Evolutionary conservation across 169 alveolate genomes (phyloP), one percentile per base, ranked within the genome.

Genomic region (Theileria orientalis): DNA sequence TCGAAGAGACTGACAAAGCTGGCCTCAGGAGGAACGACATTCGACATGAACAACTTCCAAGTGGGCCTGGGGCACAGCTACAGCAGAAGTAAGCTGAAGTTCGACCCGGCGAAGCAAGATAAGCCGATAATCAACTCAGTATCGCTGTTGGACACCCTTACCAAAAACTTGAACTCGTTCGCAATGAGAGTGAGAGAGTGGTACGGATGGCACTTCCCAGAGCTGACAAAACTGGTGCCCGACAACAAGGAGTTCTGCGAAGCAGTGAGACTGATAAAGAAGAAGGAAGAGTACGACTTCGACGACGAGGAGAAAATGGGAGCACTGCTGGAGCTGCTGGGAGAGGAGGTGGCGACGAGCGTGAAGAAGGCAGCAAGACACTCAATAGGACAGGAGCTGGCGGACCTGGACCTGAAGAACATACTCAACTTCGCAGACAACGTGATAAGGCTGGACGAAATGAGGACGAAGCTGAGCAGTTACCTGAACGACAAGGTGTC

Each of bases 141-240:
- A 32, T 99, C 99, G 1, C 86, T 96, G 46, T 86, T 96, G 25
- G 99, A 98, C 83, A 90, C 95, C 56, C 83, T 96, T 56, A 99
- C 97, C 71, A 96, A 96, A 86, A 97, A 96, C 78, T 91, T 97
- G 52, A 97, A 97, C 83, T 87, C 97, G 16, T 96, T 96, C 76
- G 92, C 97, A 68, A 97, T 97, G 99, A 91, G 99, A 83, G 95
- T 96, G 14, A 93, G 96, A 76, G 99, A 97, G 78, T 97, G 99
- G 99, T 98, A 96, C 84, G 97, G 99, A 40, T 98, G 99, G 99
- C 99, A 98, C 90, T 98, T 98, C 94, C 99, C 99, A 11, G 99
- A 98, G 88, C 95, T 98, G 47, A 90, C 91, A 21, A 96, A 95
- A 84, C 97, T 98, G 56, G 96, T 98, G 59, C 91, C 96, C 0